These are phyloP conservation scores for Pyronema omphalodes DNA, from an alignment of 495 filamentous ascomycete species.

Conservation along the genomic window DNA sequence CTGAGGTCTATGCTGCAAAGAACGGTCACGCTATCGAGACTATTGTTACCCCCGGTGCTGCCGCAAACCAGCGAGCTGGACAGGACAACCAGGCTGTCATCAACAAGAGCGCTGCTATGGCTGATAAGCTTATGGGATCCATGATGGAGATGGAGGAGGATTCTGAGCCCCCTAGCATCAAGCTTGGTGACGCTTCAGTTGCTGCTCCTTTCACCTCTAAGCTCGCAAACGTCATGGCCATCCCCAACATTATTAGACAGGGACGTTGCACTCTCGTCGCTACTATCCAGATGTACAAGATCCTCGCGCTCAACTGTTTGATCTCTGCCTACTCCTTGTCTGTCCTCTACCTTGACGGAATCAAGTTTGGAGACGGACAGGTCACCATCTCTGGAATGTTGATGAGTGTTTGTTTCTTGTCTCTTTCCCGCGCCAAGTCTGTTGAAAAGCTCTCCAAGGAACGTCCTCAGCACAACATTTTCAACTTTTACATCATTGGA, in stretches of 20 bases:
- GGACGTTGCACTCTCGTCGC: constrained; percentile 92
- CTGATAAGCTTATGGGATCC: constrained; percentile 67
- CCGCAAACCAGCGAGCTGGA: constrained; percentile 45
- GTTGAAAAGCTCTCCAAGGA: constrained; percentile 94
- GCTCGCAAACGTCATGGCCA: constrained; percentile 86
- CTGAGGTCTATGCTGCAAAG: constrained; percentile 26
- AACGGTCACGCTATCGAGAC: constrained; percentile 36
- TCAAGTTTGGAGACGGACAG: constrained; percentile 98
- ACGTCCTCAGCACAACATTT: constrained; percentile 94
- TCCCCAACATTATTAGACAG: constrained; percentile 96
- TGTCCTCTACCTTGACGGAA: constrained; percentile 91
- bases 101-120: constrained; percentile 54
- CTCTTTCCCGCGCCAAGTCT: constrained; percentile 83
- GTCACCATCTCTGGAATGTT: constrained; percentile 98
- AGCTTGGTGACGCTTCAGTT: constrained; percentile 92
- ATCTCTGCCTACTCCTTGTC: constrained; percentile 96
- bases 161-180: constrained; percentile 83
- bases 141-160: constrained; percentile 91
- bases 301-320: constrained; percentile 90
- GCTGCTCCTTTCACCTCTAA: constrained; percentile 97
- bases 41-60: constrained; percentile 50
- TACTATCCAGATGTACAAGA: constrained; percentile 99
- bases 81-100: constrained; percentile 41
- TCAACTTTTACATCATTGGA: constrained; percentile 97
- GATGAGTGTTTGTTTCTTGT: constrained; percentile 99